phyloP scores from a whole-genome alignment of 352 stramenopile genomes.

The Phytophthora pseudosyringae region DNA sequence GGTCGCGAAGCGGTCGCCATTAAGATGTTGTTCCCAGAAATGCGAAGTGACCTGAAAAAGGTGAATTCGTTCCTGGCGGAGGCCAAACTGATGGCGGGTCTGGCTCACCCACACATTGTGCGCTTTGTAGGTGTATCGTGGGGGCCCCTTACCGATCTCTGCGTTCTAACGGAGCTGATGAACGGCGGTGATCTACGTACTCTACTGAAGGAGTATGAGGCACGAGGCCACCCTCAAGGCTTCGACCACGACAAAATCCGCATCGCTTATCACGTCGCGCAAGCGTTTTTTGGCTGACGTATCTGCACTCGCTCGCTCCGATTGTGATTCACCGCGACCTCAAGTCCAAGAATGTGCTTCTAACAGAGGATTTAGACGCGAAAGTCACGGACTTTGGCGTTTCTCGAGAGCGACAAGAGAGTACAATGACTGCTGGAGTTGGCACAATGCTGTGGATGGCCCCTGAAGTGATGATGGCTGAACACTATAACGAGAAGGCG shows the following conservation, averaged over 20 bases:
- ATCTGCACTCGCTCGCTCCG: conserved; percentile 6
- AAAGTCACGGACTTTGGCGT: conserved; percentile 54
- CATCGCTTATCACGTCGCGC: conserved; percentile 9
- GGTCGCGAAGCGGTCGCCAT: conserved; percentile 41
- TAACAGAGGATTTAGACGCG: conserved; percentile 21
- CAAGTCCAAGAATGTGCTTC: conserved; percentile 53
- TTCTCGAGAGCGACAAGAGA: conserved; percentile 18
- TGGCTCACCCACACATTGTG: conserved; percentile 58
- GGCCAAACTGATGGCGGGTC: conserved; percentile 44
- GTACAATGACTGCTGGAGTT: conserved; percentile 42
- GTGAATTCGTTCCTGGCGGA: conserved; percentile 48
- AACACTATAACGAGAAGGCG: conserved; percentile 43
- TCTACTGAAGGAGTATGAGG: conserved; percentile 29
- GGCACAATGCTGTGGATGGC: conserved; percentile 37
- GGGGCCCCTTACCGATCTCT: conserved; percentile 39
- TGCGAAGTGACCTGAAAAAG: conserved; percentile 34
- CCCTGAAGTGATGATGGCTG: conserved; percentile 7
- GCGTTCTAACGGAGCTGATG: conserved; percentile 49
- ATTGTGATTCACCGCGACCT: conserved; percentile 20
- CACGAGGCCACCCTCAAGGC: conserved; percentile 7
- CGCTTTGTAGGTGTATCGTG: conserved; percentile 52
- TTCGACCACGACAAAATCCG: conserved; percentile 32
- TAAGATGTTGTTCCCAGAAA: conserved; percentile 44
- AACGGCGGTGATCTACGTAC: conserved; percentile 35
- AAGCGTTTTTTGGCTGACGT: not conserved